Evolutionary conservation across 208 protist species (phyloP).

Genomic region (Leishmania martiniquensis): DNA sequence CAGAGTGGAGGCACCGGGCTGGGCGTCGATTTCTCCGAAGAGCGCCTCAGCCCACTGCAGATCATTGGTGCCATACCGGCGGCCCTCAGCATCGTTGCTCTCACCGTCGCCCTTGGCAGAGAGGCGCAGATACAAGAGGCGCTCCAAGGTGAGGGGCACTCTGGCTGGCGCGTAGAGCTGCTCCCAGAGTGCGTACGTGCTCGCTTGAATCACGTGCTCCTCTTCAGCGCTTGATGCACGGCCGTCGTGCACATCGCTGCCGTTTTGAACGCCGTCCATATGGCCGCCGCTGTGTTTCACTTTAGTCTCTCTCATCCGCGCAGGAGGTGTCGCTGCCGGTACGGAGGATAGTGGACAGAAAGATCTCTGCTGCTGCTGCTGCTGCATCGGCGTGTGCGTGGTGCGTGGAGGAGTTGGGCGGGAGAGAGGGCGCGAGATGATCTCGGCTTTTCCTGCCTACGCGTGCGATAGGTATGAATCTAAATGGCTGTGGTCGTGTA

Average conservation of each 20-base stretch:
- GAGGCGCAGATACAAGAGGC: slow-evolving; percentile 27
- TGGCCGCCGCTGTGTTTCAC: background rate
- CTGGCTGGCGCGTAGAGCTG: slow-evolving; percentile 41
- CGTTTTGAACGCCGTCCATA: background rate
- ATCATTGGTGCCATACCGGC: background rate
- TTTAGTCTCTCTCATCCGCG: background rate
- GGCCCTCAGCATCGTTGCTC: background rate
- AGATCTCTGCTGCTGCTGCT: background rate
- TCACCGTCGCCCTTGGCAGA: slow-evolving; percentile 2
- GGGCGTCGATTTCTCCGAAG: background rate
- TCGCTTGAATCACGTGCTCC: slow-evolving; percentile 18
- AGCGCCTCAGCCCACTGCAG: background rate
- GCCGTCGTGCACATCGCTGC: background rate
- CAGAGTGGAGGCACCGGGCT: background rate
- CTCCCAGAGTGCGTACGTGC: slow-evolving; percentile 63
- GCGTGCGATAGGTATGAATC: background rate
- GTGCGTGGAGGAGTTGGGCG: background rate
- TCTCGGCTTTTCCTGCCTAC: background rate
- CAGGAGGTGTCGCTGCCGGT: background rate
- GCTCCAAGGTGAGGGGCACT: slow-evolving; percentile 38
- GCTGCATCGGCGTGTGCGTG: background rate
- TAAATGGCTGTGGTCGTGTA: background rate
- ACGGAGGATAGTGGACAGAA: background rate
- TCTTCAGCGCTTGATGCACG: background rate
- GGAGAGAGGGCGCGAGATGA: background rate